A percentile compares a stretch with the other conserved stretches of the same genome.
Conservation (phyloP, 192 early-diverging fungal genomes). For the Rhizophagus sp. region DNA sequence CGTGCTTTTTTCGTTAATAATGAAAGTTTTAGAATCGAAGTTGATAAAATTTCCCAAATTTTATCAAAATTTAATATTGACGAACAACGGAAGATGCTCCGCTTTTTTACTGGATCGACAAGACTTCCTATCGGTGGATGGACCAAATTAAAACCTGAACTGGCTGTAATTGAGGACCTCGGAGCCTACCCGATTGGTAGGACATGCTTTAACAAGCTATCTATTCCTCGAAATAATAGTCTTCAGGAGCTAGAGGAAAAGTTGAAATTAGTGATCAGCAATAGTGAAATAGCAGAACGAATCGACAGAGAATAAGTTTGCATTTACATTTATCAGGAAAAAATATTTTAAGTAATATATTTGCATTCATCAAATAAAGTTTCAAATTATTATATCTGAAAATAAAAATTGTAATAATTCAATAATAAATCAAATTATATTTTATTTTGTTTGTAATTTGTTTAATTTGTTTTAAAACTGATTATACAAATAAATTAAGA, state of each 20-base stretch:
- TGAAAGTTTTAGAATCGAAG: background rate
- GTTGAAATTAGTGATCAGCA: background rate
- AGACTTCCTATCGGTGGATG: background rate
- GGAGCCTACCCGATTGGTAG: background rate
- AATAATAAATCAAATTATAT: too few species aligned
- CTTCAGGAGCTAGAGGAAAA: background rate
- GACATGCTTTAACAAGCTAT: background rate
- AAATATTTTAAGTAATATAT: too few species aligned
- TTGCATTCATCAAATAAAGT: too few species aligned
- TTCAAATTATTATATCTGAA: too few species aligned
- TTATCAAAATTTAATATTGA: background rate
- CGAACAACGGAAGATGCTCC: background rate
- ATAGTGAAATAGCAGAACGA: background rate
- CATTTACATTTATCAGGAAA: too few species aligned
- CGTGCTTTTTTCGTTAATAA: background rate
- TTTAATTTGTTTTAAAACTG: background rate
- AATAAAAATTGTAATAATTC: too few species aligned
- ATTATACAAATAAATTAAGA: background rate
- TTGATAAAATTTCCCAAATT: background rate
- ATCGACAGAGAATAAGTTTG: background rate
- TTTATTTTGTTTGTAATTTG: background rate
- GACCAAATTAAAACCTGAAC: background rate
- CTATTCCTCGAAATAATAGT: background rate
- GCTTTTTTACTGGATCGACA: background rate
- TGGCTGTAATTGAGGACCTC: background rate